phyloP scores from a whole-genome alignment of 129 eudicot genomes.

The Heracleum sosnowskyi region DNA sequence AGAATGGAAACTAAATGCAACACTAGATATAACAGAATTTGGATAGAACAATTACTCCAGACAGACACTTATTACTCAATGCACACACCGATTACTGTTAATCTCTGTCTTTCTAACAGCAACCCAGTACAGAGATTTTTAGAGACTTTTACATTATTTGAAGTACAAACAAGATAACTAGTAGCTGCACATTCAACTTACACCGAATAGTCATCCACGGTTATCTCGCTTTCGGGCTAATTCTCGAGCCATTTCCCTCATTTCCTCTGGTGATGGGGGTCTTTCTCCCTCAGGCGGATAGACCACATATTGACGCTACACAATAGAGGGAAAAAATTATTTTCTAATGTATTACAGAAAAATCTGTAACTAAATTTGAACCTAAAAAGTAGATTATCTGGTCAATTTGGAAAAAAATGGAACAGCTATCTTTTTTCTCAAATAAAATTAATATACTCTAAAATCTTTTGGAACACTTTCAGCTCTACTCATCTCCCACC shows the following conservation, averaged over 20 bases:
- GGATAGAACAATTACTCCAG: neutral
- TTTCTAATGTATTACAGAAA: neutral
- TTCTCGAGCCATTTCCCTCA: slow-evolving; percentile 92
- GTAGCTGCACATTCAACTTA: slow-evolving; percentile 9
- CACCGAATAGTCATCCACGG: slow-evolving; percentile 18
- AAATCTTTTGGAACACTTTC: neutral
- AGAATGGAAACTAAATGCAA: neutral
- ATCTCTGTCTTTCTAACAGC: neutral
- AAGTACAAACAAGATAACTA: neutral
- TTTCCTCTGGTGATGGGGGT: slow-evolving; percentile 91
- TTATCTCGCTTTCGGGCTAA: slow-evolving; percentile 62
- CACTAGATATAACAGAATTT: neutral
- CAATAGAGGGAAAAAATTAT: slow-evolving; percentile 14
- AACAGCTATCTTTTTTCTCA: neutral
- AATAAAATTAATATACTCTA: neutral
- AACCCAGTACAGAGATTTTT: neutral
- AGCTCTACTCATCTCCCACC: neutral
- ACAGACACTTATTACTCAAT: neutral
- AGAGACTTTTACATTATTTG: neutral
- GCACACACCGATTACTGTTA: neutral
- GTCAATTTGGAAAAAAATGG: neutral
- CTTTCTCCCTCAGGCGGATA: slow-evolving; percentile 85
- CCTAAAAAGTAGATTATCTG: neutral
- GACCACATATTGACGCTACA: slow-evolving; percentile 73
- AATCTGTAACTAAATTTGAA: neutral